These are phyloP conservation scores for Comarum palustre DNA, from an alignment of 306 rosid genomes.

Conservation along the genomic window DNA sequence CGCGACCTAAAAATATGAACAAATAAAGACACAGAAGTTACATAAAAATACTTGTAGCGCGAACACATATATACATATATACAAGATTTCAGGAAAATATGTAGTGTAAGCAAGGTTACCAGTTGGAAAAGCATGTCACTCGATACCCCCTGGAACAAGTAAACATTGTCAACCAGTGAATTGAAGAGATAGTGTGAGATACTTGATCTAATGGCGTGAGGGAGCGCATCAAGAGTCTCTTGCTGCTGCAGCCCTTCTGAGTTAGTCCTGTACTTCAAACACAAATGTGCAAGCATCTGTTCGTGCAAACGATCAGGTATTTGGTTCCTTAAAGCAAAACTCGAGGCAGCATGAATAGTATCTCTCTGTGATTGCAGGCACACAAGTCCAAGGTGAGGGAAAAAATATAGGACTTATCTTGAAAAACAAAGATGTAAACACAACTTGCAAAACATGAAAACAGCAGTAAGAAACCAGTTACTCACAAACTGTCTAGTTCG, in stretches of 20 bases:
- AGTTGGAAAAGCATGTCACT: conserved; percentile 69
- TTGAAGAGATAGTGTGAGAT: conserved; percentile 63
- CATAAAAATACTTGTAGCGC: neutral
- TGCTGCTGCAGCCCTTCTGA: conserved; percentile 85
- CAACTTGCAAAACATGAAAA: neutral
- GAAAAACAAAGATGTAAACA: neutral
- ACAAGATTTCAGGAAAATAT: neutral
- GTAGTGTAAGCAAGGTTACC: conserved; percentile 40
- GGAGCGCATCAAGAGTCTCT: conserved; percentile 69
- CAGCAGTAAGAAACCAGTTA: conserved; percentile 1
- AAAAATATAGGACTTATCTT: neutral
- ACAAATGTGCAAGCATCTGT: conserved; percentile 79
- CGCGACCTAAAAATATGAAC: conserved; percentile 48
- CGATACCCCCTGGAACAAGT: conserved; percentile 72
- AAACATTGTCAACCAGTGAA: conserved; percentile 49
- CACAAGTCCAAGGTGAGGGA: neutral
- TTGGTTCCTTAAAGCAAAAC: conserved; percentile 60
- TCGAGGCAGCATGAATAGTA: conserved; percentile 57
- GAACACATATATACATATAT: too few species aligned
- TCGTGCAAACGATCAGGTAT: conserved; percentile 64
- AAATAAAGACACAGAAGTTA: conserved; percentile 2
- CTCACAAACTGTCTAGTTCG: conserved; percentile 76
- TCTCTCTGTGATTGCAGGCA: conserved; percentile 54
- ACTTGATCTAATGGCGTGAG: conserved; percentile 74
- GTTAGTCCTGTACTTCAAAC: conserved; percentile 68